Base-by-base conservation (phyloP, 331 rosid species). In the Quercus lobata region DNA sequence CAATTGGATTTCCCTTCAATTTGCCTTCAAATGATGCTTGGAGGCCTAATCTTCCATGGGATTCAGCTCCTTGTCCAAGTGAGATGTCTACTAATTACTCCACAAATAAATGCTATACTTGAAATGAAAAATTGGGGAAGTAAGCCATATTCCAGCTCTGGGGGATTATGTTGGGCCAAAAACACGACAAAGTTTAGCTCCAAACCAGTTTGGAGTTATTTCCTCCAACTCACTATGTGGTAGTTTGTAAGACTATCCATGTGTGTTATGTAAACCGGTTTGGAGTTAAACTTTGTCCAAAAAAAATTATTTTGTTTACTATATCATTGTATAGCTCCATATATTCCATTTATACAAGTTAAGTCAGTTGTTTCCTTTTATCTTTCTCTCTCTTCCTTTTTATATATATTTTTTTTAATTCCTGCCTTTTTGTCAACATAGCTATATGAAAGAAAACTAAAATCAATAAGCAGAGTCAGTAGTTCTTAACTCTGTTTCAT, bases 1-100 rank as follows among this genome's bases (percentile, higher is more conserved):
- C 91, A 22, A 80, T 81, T 60, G 97, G 80, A 4, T 92, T 92
- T 83, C 97, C 98, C 8, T 90, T 89, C 82, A 80, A 71, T 82
- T 78, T 88, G 77, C 78, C 84, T 46, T 80, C 88, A 72, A 71
- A 79, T 81, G 92, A 85, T 83, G 84, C 76, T 74, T 90, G 89
- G 89, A 87, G 85, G 79, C 66, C 83, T 24, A 70, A 27, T 78
- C 57, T 83, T 76, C 44, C 83, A 52, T 90, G 92, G 89, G 93
- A 92, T 62, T 78, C 85, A 41, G 81, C 85, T 21, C 75, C 84
- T 57, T 83, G 85, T 78, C 85, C 91, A 6, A 87, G 77, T 77
- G 92, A 93, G n/a, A 85, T 88, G 81, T 84, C 90, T 66, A 71
- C 88, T 58, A 83, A 73, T 75, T 88, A 78, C 81, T 81, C 88